These are phyloP conservation scores for Cyberlindnera subsufficiens DNA, from an alignment of 805 yeast genomes.

Conservation along the genomic window DNA sequence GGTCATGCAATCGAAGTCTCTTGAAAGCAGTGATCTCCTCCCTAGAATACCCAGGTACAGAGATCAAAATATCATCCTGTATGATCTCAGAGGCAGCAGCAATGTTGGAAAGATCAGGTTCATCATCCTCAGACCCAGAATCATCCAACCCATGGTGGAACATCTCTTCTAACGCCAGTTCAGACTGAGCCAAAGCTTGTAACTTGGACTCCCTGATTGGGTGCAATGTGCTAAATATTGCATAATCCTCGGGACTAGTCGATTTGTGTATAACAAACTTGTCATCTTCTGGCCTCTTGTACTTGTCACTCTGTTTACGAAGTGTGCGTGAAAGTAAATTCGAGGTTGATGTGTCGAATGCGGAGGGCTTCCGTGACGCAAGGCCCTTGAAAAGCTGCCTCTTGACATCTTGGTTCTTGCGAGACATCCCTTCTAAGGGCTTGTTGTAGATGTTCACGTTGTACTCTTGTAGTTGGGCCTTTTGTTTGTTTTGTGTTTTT, in stretches of 20 bases:
- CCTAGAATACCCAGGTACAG: conserved; percentile 22
- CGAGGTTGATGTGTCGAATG: conserved; percentile 15
- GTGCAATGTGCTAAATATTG: conserved; percentile 17
- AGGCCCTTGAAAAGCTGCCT: conserved; percentile 22
- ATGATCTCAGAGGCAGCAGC: conserved; percentile 11
- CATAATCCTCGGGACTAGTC: conserved; percentile 20
- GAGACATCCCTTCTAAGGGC: not conserved
- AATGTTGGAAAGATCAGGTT: conserved; percentile 20
- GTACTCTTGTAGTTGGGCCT: not conserved
- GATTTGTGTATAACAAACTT: conserved; percentile 24
- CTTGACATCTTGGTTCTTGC: conserved; percentile 12
- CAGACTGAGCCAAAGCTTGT: conserved; percentile 19
- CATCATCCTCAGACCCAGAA: conserved; percentile 24
- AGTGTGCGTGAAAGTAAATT: conserved; percentile 22
- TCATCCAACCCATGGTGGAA: conserved; percentile 19
- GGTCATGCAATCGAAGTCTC: conserved; percentile 16
- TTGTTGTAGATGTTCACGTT: not conserved
- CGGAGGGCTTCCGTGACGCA: conserved; percentile 3
- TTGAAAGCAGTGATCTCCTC: conserved; percentile 23
- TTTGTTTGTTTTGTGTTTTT: not conserved
- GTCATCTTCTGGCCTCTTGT: conserved; percentile 9
- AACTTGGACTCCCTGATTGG: conserved; percentile 22
- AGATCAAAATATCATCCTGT: conserved; percentile 21
- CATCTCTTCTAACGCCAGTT: conserved; percentile 21
- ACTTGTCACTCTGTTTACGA: conserved; percentile 22